Evolutionary conservation across 129 eudicot species (phyloP), one percentile per base, ranked within the genome.

Genomic region (Lactuca sativa): DNA sequence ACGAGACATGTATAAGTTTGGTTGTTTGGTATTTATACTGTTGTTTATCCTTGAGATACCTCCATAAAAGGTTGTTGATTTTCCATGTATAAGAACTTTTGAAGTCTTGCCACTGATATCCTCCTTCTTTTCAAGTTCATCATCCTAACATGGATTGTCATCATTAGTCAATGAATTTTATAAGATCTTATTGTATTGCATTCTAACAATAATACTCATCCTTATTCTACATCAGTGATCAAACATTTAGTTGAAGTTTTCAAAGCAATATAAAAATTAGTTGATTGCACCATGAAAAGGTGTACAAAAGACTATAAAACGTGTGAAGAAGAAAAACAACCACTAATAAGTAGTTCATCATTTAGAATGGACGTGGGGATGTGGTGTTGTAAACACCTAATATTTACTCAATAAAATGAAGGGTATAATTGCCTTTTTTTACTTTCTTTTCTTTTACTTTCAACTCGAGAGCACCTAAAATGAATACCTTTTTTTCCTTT

Each of bases 61-160:
- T 61, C 95, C 86, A 53, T 82, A 79, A 70, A 72, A 64, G 74
- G 87, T 72, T 55, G 90, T 77, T 69, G 86, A 66, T 61, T 85
- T 83, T 74, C 82, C 78, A 52, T 83, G 91, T 44, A 37, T 14
- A 8, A 70, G 74, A 81, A 65, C 74, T 72, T 81, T 92, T 49
- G 84, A 70, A 40, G 76, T 66, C 72, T 85, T 81, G 75, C 79
- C 51, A 67, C 58, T 71, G 57, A 59, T 57, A 44, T 74, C 82
- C 30, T 72, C 88, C 59, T 68, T 73, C 80, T 70, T 76, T 56
- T 66, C 80, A 55, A 32, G 30, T 75, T 86, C 82, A 57, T 71
- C 78, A 36, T 64, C 90, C 98, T 89, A 77, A 62, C 17, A 72
- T 64, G 60, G 67, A 72, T 67, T 44, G 73, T 59, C 17, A 15